Conservation (phyloP, 352 stramenopile genomes). For the Pythium sp. region DNA sequence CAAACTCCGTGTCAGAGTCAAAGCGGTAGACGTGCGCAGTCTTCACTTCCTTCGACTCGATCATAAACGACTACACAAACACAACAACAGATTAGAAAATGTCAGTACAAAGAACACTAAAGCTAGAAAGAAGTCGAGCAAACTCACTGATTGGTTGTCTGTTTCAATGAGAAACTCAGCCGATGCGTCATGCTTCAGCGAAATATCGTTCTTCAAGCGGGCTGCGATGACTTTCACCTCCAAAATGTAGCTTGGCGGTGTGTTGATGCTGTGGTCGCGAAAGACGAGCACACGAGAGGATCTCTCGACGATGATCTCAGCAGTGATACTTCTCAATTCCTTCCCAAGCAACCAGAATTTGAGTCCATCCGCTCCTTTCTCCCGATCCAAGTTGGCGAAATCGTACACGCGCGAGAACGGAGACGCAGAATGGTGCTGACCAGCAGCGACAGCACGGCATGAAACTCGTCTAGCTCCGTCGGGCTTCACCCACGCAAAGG, state of each 20-base stretch:
- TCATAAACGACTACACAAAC: constrained; percentile 26
- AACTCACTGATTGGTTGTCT: constrained; percentile 56
- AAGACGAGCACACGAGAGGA: constrained; percentile 83
- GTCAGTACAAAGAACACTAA: neutral
- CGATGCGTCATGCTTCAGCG: constrained; percentile 49
- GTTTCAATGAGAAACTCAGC: constrained; percentile 64
- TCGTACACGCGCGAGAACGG: constrained; percentile 75
- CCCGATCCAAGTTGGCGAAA: constrained; percentile 79
- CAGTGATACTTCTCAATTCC: constrained; percentile 59
- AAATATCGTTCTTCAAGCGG: constrained; percentile 61
- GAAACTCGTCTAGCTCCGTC: constrained; percentile 72
- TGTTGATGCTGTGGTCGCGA: constrained; percentile 55
- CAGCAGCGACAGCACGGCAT: constrained; percentile 53
- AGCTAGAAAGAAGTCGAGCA: neutral
- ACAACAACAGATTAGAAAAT: neutral
- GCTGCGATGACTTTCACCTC: constrained; percentile 85
- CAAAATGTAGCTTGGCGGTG: constrained; percentile 62
- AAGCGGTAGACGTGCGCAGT: constrained; percentile 84
- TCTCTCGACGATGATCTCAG: constrained; percentile 74
- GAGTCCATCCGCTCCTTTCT: constrained; percentile 68
- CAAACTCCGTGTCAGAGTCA: constrained; percentile 74
- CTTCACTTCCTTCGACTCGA: constrained; percentile 72
- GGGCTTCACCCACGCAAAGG: constrained; percentile 80
- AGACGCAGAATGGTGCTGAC: constrained; percentile 49
- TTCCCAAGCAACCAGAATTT: constrained; percentile 73